Base-by-base conservation (phyloP, 1,284 basidiomycete species). In the Serendipita sp. region DNA sequence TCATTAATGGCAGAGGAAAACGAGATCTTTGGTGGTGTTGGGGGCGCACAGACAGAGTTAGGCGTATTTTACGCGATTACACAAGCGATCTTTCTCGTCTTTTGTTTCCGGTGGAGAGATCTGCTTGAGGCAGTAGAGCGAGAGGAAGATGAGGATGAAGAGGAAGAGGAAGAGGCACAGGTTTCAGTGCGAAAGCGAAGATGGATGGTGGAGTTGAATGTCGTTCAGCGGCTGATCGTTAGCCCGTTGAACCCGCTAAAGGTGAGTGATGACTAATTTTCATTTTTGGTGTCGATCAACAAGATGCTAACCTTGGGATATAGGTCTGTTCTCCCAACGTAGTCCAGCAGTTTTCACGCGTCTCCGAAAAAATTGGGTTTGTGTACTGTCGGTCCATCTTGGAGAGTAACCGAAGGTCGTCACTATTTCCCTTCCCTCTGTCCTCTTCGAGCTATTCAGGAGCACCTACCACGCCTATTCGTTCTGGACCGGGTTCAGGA, bases 51-150 rank as follows among this genome's bases (percentile, higher is more conserved):
- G 76, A 61, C 73, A 77, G 29, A 87, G 63, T 82, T 87, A 68
- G 80, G 79, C 34, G 81, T 95, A 29, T 98, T 97, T 72, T 99
- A 98, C 72, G 93, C 95, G 3, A 88, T 97, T 35, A 78, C 86
- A 0, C 96, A 99, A 71, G 90, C 94, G 0, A 82, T 93, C 3
- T 96, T 99, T 73, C 82, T 99, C 69, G 93, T 99, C 66, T 99
- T 99, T 73, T 99, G 96, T 74, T 99, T 99, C 77, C 79, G 95
- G 17, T 99, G 94, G 95, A 77, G 91, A 65, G 93, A 94, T 68
- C 75, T 98, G 42, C 74, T 88, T 63, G 82, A 85, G 62, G 71
- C 70, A 5, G 81, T 79, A 29, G 77, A 77, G 12, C 79, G 77
- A 0, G 79, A 78, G 5, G 81, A 79, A 29, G 77, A 77, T 12